A percentile compares a stretch with the other conserved stretches of the same genome.
Conservation (phyloP, 306 rosid genomes). For the Vigna angularis region DNA sequence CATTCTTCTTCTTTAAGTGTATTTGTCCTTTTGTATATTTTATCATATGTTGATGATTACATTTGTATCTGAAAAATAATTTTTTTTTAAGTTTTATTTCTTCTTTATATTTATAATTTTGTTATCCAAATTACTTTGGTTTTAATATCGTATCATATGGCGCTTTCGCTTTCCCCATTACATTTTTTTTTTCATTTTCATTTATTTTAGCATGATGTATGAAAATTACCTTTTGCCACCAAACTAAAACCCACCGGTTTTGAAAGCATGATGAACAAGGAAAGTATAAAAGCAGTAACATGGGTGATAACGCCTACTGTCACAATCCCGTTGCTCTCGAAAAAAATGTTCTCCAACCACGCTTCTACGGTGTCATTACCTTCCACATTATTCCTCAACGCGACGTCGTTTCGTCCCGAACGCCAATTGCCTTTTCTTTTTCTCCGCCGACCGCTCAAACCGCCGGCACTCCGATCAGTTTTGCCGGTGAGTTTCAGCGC, state of each 20-base stretch:
- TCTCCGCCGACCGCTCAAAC: conserved; percentile 38
- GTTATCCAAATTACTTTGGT: too few relatives aligned
- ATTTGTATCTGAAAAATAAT: too few relatives aligned
- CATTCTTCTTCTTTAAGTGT: too few relatives aligned
- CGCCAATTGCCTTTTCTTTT: conserved; percentile 38
- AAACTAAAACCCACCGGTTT: background rate
- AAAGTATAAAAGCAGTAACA: conserved; percentile 1
- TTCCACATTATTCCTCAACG: conserved; percentile 33
- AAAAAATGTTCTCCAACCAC: conserved; percentile 33
- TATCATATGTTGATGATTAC: too few relatives aligned
- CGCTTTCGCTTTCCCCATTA: too few relatives aligned
- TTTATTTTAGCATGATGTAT: too few relatives aligned
- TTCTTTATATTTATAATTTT: too few relatives aligned
- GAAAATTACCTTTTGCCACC: too few relatives aligned
- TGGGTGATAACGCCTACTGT: conserved; percentile 11
- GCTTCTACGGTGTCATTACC: conserved; percentile 19
- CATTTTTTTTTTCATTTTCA: too few relatives aligned
- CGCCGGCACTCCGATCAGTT: conserved; percentile 50
- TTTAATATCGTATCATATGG: too few relatives aligned
- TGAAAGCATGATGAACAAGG: background rate
- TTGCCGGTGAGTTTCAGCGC: conserved; percentile 40
- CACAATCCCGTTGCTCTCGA: background rate
- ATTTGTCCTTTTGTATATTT: too few relatives aligned
- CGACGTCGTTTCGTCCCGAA: conserved; percentile 40
- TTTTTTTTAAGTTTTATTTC: too few relatives aligned